Conservation (phyloP, 2,329 filamentous ascomycete species). For the Aspergillus ustus region DNA sequence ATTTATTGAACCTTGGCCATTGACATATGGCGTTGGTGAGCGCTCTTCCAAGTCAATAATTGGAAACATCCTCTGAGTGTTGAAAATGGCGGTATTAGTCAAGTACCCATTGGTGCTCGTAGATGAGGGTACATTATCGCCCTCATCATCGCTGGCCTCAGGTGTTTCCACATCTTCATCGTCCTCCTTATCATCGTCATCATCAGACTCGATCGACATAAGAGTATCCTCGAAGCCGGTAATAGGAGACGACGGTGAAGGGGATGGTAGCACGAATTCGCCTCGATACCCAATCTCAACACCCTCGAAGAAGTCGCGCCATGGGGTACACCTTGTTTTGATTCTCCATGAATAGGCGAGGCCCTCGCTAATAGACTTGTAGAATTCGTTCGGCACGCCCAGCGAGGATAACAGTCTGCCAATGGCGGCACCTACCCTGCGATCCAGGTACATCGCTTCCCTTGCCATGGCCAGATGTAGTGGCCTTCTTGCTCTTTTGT, state of each 20-base stretch:
- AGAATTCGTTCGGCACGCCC: conserved; percentile 29
- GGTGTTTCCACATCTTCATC: neutral
- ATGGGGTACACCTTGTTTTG: conserved; percentile 14
- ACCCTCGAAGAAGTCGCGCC: conserved; percentile 22
- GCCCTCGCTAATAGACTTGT: conserved; percentile 26
- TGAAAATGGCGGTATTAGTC: neutral
- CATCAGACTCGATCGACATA: neutral
- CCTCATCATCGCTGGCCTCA: neutral
- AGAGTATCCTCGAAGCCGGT: neutral
- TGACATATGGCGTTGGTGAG: neutral
- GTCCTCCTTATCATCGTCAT: neutral
- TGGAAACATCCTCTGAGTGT: neutral
- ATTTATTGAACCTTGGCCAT: neutral
- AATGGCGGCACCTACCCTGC: conserved; percentile 24
- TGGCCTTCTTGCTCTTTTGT: neutral
- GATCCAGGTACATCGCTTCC: conserved; percentile 18
- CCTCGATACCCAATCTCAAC: conserved; percentile 18
- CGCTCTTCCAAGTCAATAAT: neutral
- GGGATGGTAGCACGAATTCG: neutral
- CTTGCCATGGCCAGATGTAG: conserved; percentile 25
- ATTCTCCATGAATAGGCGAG: conserved; percentile 31
- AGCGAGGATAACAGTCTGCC: conserved; percentile 29
- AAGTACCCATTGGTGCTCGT: neutral
- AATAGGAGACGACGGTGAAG: neutral
- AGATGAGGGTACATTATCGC: neutral